Conservation (phyloP, 768 basidiomycete species). For the Pisolithus albus region DNA sequence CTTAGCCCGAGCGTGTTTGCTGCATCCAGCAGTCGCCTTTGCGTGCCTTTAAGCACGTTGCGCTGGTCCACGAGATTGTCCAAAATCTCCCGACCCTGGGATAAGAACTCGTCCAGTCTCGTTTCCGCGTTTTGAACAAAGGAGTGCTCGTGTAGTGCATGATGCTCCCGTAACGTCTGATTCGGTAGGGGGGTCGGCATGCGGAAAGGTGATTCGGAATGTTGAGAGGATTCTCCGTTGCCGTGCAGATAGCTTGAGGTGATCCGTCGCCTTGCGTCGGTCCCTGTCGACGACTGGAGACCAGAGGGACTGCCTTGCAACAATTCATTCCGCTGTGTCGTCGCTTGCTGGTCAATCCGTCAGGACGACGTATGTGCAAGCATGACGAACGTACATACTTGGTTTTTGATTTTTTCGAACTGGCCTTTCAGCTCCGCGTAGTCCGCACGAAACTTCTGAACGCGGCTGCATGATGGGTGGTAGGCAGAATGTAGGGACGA, state of each 20-base stretch:
- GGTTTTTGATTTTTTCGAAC: conserved; percentile 71
- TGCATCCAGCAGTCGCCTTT: conserved; percentile 74
- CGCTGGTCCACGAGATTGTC: conserved; percentile 91
- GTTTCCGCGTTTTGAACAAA: conserved; percentile 81
- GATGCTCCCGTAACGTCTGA: conserved; percentile 56
- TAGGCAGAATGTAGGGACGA: background rate
- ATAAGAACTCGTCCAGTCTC: conserved; percentile 82
- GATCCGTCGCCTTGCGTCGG: conserved; percentile 64
- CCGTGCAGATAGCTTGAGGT: conserved; percentile 29
- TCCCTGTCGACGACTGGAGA: conserved; percentile 22
- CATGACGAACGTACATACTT: conserved; percentile 25
- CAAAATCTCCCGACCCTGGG: conserved; percentile 86
- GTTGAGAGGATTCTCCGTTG: conserved; percentile 43
- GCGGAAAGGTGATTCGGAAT: conserved; percentile 86
- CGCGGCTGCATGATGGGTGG: conserved; percentile 54
- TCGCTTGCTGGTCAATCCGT: conserved; percentile 42
- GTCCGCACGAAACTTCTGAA: conserved; percentile 86
- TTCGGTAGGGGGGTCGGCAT: conserved; percentile 47
- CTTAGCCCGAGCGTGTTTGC: conserved; percentile 94
- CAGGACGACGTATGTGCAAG: background rate
- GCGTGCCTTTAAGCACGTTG: conserved; percentile 92
- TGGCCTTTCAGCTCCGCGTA: conserved; percentile 75
- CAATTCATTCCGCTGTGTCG: conserved; percentile 58
- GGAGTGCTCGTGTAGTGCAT: conserved; percentile 81
- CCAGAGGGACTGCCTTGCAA: conserved; percentile 41